Base-by-base conservation (phyloP, 108 stramenopile species). In the Discostella pseudostelligera region DNA sequence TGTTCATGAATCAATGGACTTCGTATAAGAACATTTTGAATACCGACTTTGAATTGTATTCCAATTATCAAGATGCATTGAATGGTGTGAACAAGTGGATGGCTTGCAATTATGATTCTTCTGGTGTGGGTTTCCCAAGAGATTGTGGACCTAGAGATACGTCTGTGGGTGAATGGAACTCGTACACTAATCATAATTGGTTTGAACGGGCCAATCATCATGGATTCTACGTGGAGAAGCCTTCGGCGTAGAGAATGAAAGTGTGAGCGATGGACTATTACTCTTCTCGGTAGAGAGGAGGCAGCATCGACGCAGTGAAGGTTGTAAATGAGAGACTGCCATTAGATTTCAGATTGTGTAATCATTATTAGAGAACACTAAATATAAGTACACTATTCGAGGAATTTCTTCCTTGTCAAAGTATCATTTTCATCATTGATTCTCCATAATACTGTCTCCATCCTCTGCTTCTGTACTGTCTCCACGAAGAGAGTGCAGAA, bases 1-100 rank as follows among this genome's bases (percentile, higher is more conserved):
- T 73, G 28, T 73, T 76, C 50, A 56, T 73, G 74, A 76, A 73
- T 43, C 35, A 72, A 13, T 76, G 80, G 75, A 53, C 59, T 17
- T 21, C 43, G 12, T 28, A 22, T 3, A 63, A 54, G 24, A 73
- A 81, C 40, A 21, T 35, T 7, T 21, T 77, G 21, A 25, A 48
- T 26, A 28, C 24, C 0, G 76, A 76, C 51, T 77, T 77, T 51
- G 55, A 78, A 16, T 26, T 81, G 50, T 81, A 77, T 28, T 53
- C 65, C 7, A 53, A 70, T 20, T 72, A 72, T 35, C 25, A 62
- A 9, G 75, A 81, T 69, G 80, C 80, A 13, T 17, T 81, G 17
- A 5, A 11, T 8, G 62, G 54, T 1, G 45, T 16, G 19, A 69
- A 73, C 39, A 42, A 28, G 19, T 79, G 78, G 78, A 37, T 35